Conservation (phyloP, 768 basidiomycete genomes). For the Rhodotorula graminis region DNA sequence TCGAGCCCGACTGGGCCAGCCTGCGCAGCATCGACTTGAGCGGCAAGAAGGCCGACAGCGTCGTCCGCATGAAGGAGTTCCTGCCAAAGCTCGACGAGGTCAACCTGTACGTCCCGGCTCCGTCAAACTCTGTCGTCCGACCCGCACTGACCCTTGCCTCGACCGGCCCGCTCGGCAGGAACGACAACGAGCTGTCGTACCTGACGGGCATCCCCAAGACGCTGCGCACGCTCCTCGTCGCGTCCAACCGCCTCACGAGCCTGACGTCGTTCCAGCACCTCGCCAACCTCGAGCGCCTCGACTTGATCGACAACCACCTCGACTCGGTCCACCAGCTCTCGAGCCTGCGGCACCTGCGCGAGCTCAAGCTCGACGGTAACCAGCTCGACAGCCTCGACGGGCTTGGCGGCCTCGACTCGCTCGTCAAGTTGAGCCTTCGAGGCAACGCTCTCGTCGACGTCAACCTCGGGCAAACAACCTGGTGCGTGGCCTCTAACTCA, state of each 20-base stretch:
- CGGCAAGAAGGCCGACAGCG: slow-evolving; percentile 67
- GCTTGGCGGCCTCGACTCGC: slow-evolving; percentile 68
- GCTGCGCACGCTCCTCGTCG: slow-evolving; percentile 46
- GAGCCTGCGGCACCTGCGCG: slow-evolving; percentile 76
- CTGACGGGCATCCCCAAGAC: slow-evolving; percentile 50
- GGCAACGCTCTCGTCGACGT: slow-evolving; percentile 64
- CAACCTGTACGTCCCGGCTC: slow-evolving; percentile 62
- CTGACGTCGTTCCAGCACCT: slow-evolving; percentile 85
- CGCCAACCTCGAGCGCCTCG: slow-evolving; percentile 75
- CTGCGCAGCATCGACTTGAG: slow-evolving; percentile 70
- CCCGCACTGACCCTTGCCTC: slow-evolving; percentile 5
- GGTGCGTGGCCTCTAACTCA: slow-evolving; percentile 54
- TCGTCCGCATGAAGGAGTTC: slow-evolving; percentile 82
- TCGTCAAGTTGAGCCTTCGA: slow-evolving; percentile 76
- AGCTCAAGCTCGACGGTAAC: slow-evolving; percentile 86
- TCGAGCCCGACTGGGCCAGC: slow-evolving; percentile 89
- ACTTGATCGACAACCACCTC: slow-evolving; percentile 83
- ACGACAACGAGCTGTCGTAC: slow-evolving; percentile 49
- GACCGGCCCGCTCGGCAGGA: slow-evolving; percentile 25
- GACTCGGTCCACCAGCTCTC: slow-evolving; percentile 75
- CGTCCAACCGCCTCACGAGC: slow-evolving; percentile 64
- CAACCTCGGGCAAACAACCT: slow-evolving; percentile 61
- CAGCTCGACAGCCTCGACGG: slow-evolving; percentile 68
- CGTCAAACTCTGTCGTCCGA: not conserved
- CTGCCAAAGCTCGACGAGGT: slow-evolving; percentile 50